Evolutionary conservation across 257 asterid genomes (phyloP).

Genomic region (Voacanga thouarsii): DNA sequence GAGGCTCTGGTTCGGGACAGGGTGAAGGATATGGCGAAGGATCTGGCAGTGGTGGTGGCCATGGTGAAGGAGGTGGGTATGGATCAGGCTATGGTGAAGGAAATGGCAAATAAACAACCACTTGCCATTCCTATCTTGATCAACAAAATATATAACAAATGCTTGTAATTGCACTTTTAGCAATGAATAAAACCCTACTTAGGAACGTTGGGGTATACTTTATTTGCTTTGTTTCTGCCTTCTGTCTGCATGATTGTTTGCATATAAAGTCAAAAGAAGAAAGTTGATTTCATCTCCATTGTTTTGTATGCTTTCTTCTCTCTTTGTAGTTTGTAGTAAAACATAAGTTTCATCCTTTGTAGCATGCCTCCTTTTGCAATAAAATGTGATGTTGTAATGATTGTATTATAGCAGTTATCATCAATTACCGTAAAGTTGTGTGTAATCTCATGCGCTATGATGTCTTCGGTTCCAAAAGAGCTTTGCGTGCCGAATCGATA

Average conservation of each 20-base stretch:
- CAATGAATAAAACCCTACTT: constrained; percentile 6
- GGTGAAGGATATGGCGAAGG: constrained; percentile 37
- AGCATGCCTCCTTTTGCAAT: background rate
- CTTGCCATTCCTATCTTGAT: background rate
- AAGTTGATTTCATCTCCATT: too few species aligned
- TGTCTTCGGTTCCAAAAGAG: background rate
- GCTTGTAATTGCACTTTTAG: constrained; percentile 7
- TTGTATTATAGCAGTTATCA: background rate
- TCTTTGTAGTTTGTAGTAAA: background rate
- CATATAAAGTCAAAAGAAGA: background rate
- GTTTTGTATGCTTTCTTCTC: background rate
- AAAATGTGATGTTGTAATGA: background rate
- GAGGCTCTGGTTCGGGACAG: constrained; percentile 25
- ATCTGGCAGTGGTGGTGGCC: constrained; percentile 35
- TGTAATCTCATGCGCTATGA: background rate
- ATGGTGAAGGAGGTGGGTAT: constrained; percentile 52
- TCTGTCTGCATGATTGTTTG: background rate
- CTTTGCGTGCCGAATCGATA: background rate
- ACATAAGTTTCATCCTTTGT: background rate
- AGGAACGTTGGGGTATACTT: background rate
- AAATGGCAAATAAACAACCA: constrained; percentile 36
- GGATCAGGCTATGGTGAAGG: constrained; percentile 57
- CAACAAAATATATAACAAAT: background rate
- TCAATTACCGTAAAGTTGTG: background rate
- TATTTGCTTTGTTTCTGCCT: background rate